Base-by-base conservation (phyloP, 208 protist species). In the Trypanosoma avium region DNA sequence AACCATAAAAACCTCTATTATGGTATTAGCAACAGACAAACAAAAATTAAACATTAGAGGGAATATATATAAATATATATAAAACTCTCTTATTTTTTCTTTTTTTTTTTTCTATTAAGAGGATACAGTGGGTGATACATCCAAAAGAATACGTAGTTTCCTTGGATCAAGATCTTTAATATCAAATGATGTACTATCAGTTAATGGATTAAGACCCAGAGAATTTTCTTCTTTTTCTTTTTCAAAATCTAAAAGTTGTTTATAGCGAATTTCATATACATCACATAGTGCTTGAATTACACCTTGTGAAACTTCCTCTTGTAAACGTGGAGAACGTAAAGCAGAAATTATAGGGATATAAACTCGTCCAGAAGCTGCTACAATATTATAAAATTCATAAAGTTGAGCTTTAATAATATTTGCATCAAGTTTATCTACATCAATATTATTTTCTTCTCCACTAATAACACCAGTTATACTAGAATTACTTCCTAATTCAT, bases 301-400 rank as follows among this genome's bases (percentile, higher is more conserved):
- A 40, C 49, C 58, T 26, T 38, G 38, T 17, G 63, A 29, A 49
- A 84, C 67, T 43, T 67, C 52, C 12, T 67, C 64, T 17, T 71
- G 71, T 47, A 79, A 29, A 22, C 35, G 42, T 6, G 38, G 46
- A 35, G 70, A 67, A 35, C 53, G 48, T 21, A 93, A 21, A n/a
- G 79, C 68, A 17, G 36, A 27, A 57, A 93, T 52, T 26, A 88
- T 57, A 48, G 82, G 83, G 19, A 93, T 36, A 15, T 80, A 81
- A 26, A 88, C 59, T 29, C 49, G 35, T 21, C 86, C 86, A 24
- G 64, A 59, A 7, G 79, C 68, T 8, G 83, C 86, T 19, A 90
- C 55, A 50, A 56, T 61, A 58, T 67, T 73, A 66, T 90, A 93
- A 38, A 93, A 71, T 24, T 83, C 71, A 53, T 45, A 61, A 21